These are phyloP conservation scores for Apiospora pterosperma DNA, from an alignment of 2,329 filamentous ascomycete species.

Conservation along the genomic window DNA sequence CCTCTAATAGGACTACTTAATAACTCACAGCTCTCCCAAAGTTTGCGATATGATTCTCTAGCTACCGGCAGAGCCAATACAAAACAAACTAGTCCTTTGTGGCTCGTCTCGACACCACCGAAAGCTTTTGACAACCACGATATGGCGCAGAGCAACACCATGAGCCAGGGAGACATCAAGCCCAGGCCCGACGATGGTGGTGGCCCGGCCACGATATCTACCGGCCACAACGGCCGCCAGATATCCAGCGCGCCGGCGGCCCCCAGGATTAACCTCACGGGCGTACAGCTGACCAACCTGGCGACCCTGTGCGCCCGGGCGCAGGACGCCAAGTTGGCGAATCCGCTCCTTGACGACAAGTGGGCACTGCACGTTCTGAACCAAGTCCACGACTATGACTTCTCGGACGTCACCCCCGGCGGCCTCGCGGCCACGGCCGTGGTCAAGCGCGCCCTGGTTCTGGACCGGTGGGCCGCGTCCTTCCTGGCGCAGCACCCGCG, in stretches of 20 bases:
- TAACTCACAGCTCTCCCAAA: too few species aligned
- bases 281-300: neutral
- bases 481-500: conserved; percentile 3
- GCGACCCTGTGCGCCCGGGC: conserved; percentile 2
- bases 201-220: neutral
- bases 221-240: neutral
- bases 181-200: neutral
- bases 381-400: conserved; percentile 3
- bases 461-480: neutral
- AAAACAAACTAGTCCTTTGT: neutral
- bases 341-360: neutral
- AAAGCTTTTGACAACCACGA: neutral
- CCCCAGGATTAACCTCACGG: neutral
- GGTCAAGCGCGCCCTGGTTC: neutral
- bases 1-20: too few species aligned
- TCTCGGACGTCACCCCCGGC: neutral
- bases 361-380: neutral
- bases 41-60: too few species aligned
- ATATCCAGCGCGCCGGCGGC: neutral
- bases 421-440: neutral
- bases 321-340: neutral
- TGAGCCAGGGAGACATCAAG: neutral
- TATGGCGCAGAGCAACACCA: neutral
- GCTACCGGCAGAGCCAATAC: too few species aligned
- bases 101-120: neutral